phyloP scores from a whole-genome alignment of 768 basidiomycete species.

The Russula sp. region DNA sequence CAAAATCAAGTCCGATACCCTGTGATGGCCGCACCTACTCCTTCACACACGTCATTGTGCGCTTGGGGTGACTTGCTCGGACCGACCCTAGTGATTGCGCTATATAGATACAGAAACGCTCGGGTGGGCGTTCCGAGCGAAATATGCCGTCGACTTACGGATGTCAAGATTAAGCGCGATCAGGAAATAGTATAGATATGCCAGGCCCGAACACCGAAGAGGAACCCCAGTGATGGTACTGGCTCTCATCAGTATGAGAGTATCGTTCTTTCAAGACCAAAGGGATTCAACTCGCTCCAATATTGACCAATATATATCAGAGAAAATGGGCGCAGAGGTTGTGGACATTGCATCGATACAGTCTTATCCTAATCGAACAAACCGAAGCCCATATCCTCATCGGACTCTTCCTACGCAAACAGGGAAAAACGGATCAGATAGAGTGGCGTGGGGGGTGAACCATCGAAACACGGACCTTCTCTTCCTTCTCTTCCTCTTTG shows the following conservation, averaged over 20 bases:
- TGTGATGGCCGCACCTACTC: background rate
- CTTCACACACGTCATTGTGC: constrained; percentile 1
- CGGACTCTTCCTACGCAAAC: constrained; percentile 70
- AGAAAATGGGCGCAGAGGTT: background rate
- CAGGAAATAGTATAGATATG: background rate
- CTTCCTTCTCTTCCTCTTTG: constrained; percentile 81
- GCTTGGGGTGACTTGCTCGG: background rate
- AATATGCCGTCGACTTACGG: background rate
- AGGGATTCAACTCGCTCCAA: background rate
- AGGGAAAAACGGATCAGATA: constrained; percentile 5
- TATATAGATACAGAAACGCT: background rate
- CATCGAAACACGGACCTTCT: constrained; percentile 54
- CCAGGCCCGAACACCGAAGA: background rate
- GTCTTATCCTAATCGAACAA: constrained; percentile 74
- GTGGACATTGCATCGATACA: constrained; percentile 3
- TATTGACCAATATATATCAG: background rate
- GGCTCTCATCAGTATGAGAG: background rate
- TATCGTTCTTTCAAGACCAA: background rate
- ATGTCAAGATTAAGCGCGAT: background rate
- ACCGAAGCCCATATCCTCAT: constrained; percentile 99
- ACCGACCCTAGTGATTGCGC: background rate
- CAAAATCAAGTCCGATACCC: background rate
- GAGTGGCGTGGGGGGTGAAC: background rate
- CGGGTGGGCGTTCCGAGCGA: background rate
- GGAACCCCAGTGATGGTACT: background rate